These are phyloP conservation scores for Hemileia vastatrix DNA, from an alignment of 1,284 basidiomycete genomes.

Conservation along the genomic window DNA sequence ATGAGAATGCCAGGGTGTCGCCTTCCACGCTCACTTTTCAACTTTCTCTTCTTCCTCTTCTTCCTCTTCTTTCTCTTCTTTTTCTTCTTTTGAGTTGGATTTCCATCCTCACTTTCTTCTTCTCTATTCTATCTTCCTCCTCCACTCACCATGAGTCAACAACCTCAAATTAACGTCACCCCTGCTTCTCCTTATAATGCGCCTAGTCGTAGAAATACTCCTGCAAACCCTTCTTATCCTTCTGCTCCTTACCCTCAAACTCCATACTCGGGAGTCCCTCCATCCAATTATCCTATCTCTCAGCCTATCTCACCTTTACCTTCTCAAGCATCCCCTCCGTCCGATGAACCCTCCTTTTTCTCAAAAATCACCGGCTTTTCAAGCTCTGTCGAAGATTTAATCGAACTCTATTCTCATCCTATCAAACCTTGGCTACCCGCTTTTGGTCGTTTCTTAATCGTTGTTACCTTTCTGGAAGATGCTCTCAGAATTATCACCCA, in stretches of 20 bases:
- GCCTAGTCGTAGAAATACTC: neutral
- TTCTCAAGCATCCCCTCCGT: neutral
- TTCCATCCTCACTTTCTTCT: neutral
- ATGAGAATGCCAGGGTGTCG: too few relatives aligned
- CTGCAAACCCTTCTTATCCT: slow-evolving; percentile 1
- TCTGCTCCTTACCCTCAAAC: slow-evolving; percentile 5
- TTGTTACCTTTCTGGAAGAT: slow-evolving; percentile 97
- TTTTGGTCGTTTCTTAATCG: slow-evolving; percentile 91
- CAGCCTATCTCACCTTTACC: neutral
- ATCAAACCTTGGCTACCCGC: slow-evolving; percentile 88
- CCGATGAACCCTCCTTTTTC: neutral
- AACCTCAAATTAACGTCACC: slow-evolving; percentile 22
- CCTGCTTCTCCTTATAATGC: slow-evolving; percentile 14
- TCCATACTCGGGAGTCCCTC: neutral
- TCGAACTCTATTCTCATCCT: slow-evolving; percentile 87
- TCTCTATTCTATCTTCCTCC: too few relatives aligned
- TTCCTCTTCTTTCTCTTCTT: too few relatives aligned
- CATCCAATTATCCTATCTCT: neutral
- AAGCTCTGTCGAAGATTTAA: slow-evolving; percentile 64
- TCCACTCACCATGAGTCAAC: neutral
- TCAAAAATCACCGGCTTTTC: slow-evolving; percentile 10
- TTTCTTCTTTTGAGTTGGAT: too few relatives aligned
- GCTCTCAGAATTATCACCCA: slow-evolving; percentile 86
- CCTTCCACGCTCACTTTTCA: too few relatives aligned
- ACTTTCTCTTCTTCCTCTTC: too few relatives aligned